phyloP scores from a whole-genome alignment of 2,329 filamentous ascomycete genomes.

The Huntiella moniliformis region DNA sequence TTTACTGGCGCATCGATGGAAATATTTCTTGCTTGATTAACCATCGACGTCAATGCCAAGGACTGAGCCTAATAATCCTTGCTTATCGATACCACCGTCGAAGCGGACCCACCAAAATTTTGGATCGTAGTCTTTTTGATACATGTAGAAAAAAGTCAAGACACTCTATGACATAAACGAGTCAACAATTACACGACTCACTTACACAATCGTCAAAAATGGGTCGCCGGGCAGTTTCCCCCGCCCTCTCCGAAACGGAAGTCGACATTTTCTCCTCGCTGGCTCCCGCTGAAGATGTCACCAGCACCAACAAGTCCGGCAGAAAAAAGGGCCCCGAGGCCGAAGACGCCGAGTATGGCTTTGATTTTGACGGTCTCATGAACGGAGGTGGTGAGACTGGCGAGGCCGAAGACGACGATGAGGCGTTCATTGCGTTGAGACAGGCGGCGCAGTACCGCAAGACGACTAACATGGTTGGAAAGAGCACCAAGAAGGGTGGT shows the following conservation, averaged over 20 bases:
- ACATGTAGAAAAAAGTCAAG: too few species aligned
- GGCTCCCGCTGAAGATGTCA: slow-evolving; percentile 42
- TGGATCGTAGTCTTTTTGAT: too few species aligned
- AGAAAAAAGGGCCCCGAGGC: slow-evolving; percentile 13
- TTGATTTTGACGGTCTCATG: slow-evolving; percentile 43
- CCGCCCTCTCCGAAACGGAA: slow-evolving; percentile 71
- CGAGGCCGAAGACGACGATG: slow-evolving; percentile 48
- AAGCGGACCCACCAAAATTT: too few species aligned
- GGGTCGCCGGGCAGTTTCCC: slow-evolving; percentile 58
- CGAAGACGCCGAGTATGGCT: slow-evolving; percentile 23
- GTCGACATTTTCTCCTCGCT: slow-evolving; percentile 73
- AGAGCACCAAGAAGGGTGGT: slow-evolving; percentile 81
- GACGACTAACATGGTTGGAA: slow-evolving; percentile 60
- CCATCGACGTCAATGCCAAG: too few species aligned
- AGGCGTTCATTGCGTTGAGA: slow-evolving; percentile 74
- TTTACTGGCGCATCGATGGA: too few species aligned
- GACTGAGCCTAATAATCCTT: too few species aligned
- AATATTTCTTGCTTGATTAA: too few species aligned
- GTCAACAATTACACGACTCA: too few species aligned
- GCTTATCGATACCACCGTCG: too few species aligned
- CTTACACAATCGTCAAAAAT: slow-evolving; percentile 25
- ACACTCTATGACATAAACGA: too few species aligned
- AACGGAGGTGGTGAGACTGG: slow-evolving; percentile 26
- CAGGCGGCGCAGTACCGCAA: slow-evolving; percentile 83
- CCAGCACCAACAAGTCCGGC: slow-evolving; percentile 24